A percentile compares a stretch with the other conserved stretches of the same genome.
Conservation (phyloP, 176 grass and related monocot genomes). For the Ensete ventricosum region DNA sequence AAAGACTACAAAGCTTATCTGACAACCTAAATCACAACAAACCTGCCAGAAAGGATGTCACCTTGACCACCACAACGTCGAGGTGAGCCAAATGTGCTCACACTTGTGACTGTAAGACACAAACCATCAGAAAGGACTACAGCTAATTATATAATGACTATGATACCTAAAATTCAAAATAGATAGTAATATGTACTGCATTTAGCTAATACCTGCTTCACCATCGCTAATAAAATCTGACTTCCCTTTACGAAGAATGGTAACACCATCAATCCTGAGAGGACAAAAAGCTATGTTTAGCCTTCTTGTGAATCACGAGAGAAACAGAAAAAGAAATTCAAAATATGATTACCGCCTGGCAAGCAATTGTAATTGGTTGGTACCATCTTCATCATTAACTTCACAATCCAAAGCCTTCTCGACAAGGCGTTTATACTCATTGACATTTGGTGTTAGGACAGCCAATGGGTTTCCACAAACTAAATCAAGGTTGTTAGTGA, state of each 20-base stretch:
- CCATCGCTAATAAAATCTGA: constrained; percentile 78
- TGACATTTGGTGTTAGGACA: constrained; percentile 81
- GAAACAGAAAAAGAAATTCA: not conserved
- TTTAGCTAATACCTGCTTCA: constrained; percentile 53
- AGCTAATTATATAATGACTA: not conserved
- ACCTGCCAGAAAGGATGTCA: constrained; percentile 97
- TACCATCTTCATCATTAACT: constrained; percentile 46
- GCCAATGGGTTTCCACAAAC: constrained; percentile 52
- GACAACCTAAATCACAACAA: constrained; percentile 1
- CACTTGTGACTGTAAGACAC: constrained; percentile 49
- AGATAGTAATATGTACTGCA: not conserved
- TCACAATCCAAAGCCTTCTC: constrained; percentile 71
- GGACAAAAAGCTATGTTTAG: not conserved
- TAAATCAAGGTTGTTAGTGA: constrained; percentile 66
- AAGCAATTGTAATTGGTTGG: constrained; percentile 51
- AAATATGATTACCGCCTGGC: constrained; percentile 41
- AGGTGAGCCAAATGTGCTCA: constrained; percentile 81
- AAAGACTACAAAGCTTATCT: not conserved
- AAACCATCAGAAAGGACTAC: constrained; percentile 17
- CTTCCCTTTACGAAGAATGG: constrained; percentile 86
- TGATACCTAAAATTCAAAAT: not conserved
- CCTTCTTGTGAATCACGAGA: not conserved
- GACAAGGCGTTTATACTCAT: constrained; percentile 91
- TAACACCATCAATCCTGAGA: constrained; percentile 71
- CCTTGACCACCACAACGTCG: constrained; percentile 96